Evolutionary conservation across 768 basidiomycete species (phyloP), one percentile per base, ranked within the genome.

Genomic region (Lactifluus echinatus): DNA sequence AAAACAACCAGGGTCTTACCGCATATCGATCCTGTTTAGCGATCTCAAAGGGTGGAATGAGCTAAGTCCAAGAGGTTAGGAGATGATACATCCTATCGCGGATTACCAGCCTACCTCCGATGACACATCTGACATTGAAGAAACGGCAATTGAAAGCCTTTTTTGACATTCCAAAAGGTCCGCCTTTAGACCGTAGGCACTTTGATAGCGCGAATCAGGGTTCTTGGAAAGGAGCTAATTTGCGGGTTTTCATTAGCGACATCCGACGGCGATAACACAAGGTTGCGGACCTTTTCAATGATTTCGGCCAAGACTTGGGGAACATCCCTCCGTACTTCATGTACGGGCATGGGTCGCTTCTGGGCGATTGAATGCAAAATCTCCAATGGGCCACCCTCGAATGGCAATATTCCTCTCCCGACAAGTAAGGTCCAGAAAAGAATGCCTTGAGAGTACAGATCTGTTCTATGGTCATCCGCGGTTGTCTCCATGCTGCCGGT

Each of bases 401-500:
- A 73, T 2, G 72, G 72, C 53, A 71, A 50, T 31, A 66, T 68
- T 26, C 72, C 85, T 36, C 81, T 74, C 23, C 86, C 85, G 15
- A 85, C 84, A n/a, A 87, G 73, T 3, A 87, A 71, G 10, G 84
- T 85, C 85, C 85, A 87, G 66, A 86, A 85, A 63, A 85, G 67
- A 56, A 86, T 79, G 2, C 87, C 87, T 7, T 87, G 74, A 0
- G 84, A 83, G 66, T 89, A 87, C 28, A 89, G 69, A 68, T 89
- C 87, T 12, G 87, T 86, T 56, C 85, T 69, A 61, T 86, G 83
- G 65, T 89, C 86, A 63, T 86, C 84, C 2, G 79, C 75, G 68
- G 81, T 81, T 5, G 82, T 84, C 66, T 86, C 84, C 59, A 82
- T 81, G 63, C 84, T 81, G 8, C 85, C 85, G 0, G 85, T 87